phyloP scores from a whole-genome alignment of 208 protist genomes.

The Naegleria lovaniensis region DNA sequence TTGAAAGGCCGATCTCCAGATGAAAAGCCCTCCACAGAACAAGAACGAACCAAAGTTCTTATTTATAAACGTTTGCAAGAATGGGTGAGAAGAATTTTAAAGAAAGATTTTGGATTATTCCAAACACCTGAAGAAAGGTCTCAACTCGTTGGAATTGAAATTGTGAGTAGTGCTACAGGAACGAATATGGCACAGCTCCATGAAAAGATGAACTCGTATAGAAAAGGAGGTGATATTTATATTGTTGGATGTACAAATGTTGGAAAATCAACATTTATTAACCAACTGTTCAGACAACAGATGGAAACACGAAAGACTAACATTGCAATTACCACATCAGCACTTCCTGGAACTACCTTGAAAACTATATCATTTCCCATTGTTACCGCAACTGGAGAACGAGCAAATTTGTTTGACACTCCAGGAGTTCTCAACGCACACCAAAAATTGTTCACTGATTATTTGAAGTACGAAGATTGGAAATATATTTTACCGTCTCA shows the following conservation, averaged over 20 bases:
- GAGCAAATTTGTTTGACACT: not conserved
- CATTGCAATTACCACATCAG: not conserved
- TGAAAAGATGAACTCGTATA: not conserved
- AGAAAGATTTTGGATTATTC: not conserved
- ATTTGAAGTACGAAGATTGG: not conserved
- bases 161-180: not conserved
- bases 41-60: not conserved
- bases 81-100: not conserved
- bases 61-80: not conserved
- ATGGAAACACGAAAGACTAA: not conserved
- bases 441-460: not conserved
- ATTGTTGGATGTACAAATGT: slow-evolving; percentile 18
- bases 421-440: not conserved
- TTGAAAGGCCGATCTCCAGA: too few species aligned
- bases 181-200: not conserved
- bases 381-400: not conserved
- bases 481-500: not conserved
- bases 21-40: not conserved
- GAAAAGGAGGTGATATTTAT: slow-evolving; percentile 13
- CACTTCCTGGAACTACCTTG: not conserved
- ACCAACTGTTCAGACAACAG: not conserved
- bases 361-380: not conserved
- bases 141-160: not conserved
- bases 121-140: not conserved
- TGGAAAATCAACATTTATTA: slow-evolving; percentile 25